These are phyloP conservation scores for Tricladium varicosporioides DNA, from an alignment of 2,329 filamentous ascomycete species.

Conservation along the genomic window DNA sequence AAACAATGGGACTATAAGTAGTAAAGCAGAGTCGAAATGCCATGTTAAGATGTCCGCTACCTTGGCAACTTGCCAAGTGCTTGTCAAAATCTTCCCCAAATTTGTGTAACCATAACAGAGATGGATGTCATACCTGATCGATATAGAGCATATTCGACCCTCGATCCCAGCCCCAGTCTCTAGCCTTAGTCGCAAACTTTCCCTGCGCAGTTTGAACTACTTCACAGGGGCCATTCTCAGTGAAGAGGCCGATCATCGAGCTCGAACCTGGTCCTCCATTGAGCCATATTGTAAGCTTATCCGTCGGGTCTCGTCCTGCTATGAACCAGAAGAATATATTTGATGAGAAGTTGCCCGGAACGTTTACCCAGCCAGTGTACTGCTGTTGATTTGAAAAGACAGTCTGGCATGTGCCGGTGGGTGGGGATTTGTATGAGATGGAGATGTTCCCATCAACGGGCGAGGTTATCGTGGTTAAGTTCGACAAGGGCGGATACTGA, in stretches of 20 bases:
- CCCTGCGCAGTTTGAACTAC: slow-evolving; percentile 47
- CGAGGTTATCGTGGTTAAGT: slow-evolving; percentile 55
- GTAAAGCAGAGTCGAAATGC: too few species aligned
- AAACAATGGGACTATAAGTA: too few species aligned
- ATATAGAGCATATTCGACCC: slow-evolving; percentile 53
- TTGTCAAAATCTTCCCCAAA: neutral
- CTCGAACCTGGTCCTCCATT: slow-evolving; percentile 66
- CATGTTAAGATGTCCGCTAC: too few species aligned
- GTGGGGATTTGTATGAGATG: slow-evolving; percentile 64
- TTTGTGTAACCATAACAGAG: slow-evolving; percentile 5
- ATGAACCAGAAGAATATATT: slow-evolving; percentile 50
- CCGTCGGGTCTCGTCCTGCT: slow-evolving; percentile 44
- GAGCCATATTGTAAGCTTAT: slow-evolving; percentile 60
- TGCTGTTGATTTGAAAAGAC: slow-evolving; percentile 65
- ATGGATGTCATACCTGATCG: slow-evolving; percentile 44
- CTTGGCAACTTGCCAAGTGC: neutral
- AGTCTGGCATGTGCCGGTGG: slow-evolving; percentile 61
- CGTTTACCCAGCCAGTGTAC: slow-evolving; percentile 66
- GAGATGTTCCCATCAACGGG: slow-evolving; percentile 62
- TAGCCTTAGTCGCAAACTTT: slow-evolving; percentile 52
- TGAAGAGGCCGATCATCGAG: slow-evolving; percentile 63
- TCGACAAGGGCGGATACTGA: slow-evolving; percentile 36
- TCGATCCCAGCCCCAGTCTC: slow-evolving; percentile 66
- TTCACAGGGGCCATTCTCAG: slow-evolving; percentile 55
- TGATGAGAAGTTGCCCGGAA: slow-evolving; percentile 54